phyloP scores from a whole-genome alignment of 2,329 filamentous ascomycete species.

The Aspergillus brasiliensis region DNA sequence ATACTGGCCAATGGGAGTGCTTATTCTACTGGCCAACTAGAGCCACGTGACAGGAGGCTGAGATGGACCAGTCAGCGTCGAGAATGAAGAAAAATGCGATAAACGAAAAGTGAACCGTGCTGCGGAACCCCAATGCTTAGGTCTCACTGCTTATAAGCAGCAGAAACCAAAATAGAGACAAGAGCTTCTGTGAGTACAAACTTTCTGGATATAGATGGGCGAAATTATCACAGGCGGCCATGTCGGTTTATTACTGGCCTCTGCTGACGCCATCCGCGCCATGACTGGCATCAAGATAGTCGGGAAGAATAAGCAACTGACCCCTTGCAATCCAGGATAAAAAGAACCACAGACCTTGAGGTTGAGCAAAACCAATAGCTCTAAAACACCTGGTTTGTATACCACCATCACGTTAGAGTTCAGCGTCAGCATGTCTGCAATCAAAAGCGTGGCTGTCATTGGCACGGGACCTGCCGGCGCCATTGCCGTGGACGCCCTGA shows the following conservation, averaged over 20 bases:
- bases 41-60: not conserved
- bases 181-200: not conserved
- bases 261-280: slow-evolving; percentile 15
- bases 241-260: not conserved
- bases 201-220: no score
- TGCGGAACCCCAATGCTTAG: not conserved
- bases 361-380: not conserved
- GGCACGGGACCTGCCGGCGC: slow-evolving; percentile 63
- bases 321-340: not conserved
- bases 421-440: slow-evolving; percentile 7
- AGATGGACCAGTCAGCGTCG: not conserved
- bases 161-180: not conserved
- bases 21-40: not conserved
- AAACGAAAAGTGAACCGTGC: not conserved
- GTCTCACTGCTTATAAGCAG: not conserved
- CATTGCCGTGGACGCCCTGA: slow-evolving; percentile 62
- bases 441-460: slow-evolving; percentile 59
- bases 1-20: not conserved
- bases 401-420: not conserved
- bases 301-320: not conserved
- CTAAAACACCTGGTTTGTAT: not conserved
- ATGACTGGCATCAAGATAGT: slow-evolving; percentile 10
- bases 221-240: no score
- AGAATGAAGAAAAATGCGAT: not conserved
- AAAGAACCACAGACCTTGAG: not conserved